A percentile compares a stretch with the other conserved stretches of the same genome.
These are phyloP conservation scores for Wallacemonas sp. DNA, from an alignment of 208 protist genomes.

Conservation along the genomic window DNA sequence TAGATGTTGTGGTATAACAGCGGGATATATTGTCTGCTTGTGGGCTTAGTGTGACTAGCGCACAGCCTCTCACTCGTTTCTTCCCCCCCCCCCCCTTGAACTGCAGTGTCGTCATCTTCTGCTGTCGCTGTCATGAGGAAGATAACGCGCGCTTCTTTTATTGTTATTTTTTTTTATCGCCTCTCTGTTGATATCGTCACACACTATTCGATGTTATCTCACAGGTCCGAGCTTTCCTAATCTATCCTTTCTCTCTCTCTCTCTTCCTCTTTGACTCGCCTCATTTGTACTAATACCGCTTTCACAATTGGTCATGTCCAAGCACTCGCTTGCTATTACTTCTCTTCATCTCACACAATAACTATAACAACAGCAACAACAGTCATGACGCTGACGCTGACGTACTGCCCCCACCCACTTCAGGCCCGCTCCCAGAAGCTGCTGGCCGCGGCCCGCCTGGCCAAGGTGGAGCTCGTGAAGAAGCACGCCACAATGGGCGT, in stretches of 20 bases:
- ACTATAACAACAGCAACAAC: not conserved
- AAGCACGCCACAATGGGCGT: constrained; percentile 42
- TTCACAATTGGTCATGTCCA: not conserved
- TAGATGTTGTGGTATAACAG: too few relatives aligned
- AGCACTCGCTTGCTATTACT: not conserved
- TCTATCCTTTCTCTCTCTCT: not conserved
- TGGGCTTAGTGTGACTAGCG: too few relatives aligned
- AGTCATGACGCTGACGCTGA: constrained; percentile 46
- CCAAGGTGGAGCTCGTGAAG: constrained; percentile 51
- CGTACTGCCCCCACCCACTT: constrained; percentile 30
- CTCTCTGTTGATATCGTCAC: too few relatives aligned
- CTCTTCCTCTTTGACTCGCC: constrained; percentile 10
- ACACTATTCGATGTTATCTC: too few relatives aligned
- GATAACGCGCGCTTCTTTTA: too few relatives aligned
- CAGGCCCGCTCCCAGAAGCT: constrained; percentile 60
- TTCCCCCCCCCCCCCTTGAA: too few relatives aligned
- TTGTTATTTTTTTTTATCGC: too few relatives aligned
- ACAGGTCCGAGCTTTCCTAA: too few relatives aligned
- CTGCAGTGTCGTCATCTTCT: too few relatives aligned
- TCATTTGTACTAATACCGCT: not conserved
- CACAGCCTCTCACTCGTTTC: too few relatives aligned
- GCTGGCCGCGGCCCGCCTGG: constrained; percentile 58
- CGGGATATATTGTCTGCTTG: too few relatives aligned
- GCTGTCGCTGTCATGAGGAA: too few relatives aligned
- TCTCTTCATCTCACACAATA: constrained; percentile 14